phyloP scores from a whole-genome alignment of 805 yeast genomes.

The Saccharomycopsis fermentans region DNA sequence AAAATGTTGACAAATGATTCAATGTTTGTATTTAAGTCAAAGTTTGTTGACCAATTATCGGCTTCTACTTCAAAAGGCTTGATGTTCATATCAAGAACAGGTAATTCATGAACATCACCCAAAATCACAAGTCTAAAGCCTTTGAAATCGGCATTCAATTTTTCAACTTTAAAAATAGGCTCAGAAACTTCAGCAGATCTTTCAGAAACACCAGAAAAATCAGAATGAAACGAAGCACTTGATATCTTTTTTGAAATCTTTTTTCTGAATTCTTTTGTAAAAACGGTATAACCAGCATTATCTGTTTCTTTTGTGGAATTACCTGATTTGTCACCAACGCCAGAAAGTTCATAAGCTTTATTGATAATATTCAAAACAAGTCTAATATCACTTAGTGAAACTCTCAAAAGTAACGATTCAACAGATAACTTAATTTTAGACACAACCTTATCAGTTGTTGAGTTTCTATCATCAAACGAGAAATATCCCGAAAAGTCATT shows the following conservation, averaged over 20 bases:
- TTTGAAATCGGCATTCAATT: conserved; percentile 51
- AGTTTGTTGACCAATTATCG: conserved; percentile 77
- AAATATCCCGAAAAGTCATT: conserved; percentile 83
- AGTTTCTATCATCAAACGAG: conserved; percentile 60
- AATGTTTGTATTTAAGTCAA: conserved; percentile 57
- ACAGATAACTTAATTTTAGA: conserved; percentile 53
- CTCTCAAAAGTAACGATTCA: conserved; percentile 71
- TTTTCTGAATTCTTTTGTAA: conserved; percentile 55
- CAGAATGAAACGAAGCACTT: conserved; percentile 57
- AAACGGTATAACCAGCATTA: conserved; percentile 27
- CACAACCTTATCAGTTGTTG: conserved; percentile 45
- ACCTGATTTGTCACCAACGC: conserved; percentile 14
- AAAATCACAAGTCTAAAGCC: conserved; percentile 75
- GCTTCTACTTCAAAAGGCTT: conserved; percentile 60
- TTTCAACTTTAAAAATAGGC: conserved; percentile 53
- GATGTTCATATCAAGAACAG: conserved; percentile 68
- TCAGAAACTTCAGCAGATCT: conserved; percentile 22
- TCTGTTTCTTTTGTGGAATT: conserved; percentile 18
- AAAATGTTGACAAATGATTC: conserved; percentile 65
- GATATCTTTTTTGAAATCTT: conserved; percentile 41
- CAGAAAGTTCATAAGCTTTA: conserved; percentile 51
- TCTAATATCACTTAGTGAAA: conserved; percentile 79
- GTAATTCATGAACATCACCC: conserved; percentile 87
- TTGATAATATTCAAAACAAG: conserved; percentile 68
- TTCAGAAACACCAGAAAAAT: conserved; percentile 31